phyloP scores from a whole-genome alignment of 441 rosid genomes.

The Syzygium syzygioides region DNA sequence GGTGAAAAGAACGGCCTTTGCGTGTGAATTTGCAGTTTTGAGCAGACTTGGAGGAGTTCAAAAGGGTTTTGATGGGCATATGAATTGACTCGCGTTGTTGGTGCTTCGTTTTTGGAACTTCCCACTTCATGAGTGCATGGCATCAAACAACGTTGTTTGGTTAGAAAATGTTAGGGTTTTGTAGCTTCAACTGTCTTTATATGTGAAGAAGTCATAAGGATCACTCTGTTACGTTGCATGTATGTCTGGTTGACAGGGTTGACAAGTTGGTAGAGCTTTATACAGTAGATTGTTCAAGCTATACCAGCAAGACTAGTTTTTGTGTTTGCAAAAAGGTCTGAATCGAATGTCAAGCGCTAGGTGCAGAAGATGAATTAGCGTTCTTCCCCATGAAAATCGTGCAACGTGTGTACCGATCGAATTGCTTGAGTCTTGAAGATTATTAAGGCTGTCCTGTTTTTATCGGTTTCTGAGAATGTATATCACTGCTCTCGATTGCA shows the following conservation, averaged over 20 bases:
- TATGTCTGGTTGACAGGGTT: background rate
- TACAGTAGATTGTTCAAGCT: background rate
- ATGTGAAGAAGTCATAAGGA: background rate
- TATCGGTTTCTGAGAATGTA: background rate
- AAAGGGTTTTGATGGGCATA: background rate
- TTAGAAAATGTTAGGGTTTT: background rate
- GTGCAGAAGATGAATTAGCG: background rate
- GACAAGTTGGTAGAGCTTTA: background rate
- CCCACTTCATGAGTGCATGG: background rate
- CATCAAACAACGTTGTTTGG: background rate
- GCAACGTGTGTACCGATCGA: background rate
- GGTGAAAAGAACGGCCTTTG: background rate
- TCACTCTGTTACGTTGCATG: background rate
- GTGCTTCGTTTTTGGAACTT: too few species aligned
- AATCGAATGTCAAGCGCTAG: background rate
- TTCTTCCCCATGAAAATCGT: background rate
- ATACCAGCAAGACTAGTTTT: background rate
- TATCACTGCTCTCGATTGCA: background rate
- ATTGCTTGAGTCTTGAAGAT: background rate
- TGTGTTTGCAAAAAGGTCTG: background rate
- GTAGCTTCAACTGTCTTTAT: background rate
- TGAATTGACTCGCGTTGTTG: background rate
- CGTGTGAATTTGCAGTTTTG: background rate
- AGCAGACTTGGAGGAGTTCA: fast-evolving
- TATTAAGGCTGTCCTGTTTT: background rate